Conservation (phyloP, 2,329 filamentous ascomycete species). For the Monosporascus sp. region DNA sequence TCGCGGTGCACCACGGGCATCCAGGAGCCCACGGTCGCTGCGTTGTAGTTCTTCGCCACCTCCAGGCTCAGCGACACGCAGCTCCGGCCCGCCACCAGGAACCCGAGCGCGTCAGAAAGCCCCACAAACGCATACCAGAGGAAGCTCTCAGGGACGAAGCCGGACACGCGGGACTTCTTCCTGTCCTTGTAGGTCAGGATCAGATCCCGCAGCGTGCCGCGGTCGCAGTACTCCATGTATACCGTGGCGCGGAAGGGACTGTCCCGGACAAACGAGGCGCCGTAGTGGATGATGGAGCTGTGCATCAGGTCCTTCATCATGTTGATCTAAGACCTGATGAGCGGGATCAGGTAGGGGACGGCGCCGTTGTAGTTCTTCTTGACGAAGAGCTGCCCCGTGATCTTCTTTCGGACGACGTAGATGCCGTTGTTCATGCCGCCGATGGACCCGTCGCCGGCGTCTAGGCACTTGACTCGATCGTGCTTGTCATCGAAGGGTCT, state of each 20-base stretch:
- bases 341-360: not conserved
- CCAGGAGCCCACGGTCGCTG: slow-evolving; percentile 1
- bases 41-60: not conserved
- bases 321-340: slow-evolving; percentile 3
- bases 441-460: slow-evolving; percentile 1
- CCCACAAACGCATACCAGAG: slow-evolving; percentile 13
- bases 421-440: slow-evolving; percentile 9
- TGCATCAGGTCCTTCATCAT: slow-evolving; percentile 1
- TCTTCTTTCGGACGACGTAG: slow-evolving; percentile 2
- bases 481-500: slow-evolving; percentile 3
- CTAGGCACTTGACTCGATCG: slow-evolving; percentile 2
- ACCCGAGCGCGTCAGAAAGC: slow-evolving; percentile 12
- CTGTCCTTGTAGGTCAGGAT: slow-evolving; percentile 3
- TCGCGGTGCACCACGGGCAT: slow-evolving; percentile 14
- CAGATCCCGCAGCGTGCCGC: slow-evolving; percentile 4
- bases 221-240: slow-evolving; percentile 10
- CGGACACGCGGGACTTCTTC: not conserved
- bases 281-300: slow-evolving; percentile 5
- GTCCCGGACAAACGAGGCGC: slow-evolving; percentile 2
- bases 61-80: slow-evolving; percentile 1
- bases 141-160: slow-evolving; percentile 12
- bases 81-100: slow-evolving; percentile 11
- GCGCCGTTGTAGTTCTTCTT: slow-evolving; percentile 5
- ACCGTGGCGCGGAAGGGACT: slow-evolving; percentile 4
- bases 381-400: slow-evolving; percentile 3